Evolutionary conservation across 1,284 basidiomycete genomes (phyloP).

Genomic region (Microbotryum intermedium): DNA sequence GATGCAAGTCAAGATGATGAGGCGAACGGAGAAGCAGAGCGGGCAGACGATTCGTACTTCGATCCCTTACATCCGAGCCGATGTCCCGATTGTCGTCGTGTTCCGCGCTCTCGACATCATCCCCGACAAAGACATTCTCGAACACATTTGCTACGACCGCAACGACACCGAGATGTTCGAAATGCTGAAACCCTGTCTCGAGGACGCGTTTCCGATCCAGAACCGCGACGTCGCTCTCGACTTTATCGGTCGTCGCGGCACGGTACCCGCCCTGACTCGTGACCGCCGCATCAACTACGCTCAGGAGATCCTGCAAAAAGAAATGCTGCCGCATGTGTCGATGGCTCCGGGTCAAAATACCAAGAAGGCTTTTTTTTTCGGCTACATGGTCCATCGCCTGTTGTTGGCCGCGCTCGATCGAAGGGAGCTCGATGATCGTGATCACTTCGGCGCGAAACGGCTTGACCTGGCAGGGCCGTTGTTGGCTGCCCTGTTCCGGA

Average conservation of each 20-base stretch:
- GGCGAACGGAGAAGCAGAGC: conserved; percentile 29
- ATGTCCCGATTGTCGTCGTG: conserved; percentile 98
- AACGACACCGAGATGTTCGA: conserved; percentile 93
- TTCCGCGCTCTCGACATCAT: conserved; percentile 97
- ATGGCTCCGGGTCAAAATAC: conserved; percentile 93
- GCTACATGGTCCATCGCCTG: conserved; percentile 99
- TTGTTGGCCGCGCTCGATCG: conserved; percentile 87
- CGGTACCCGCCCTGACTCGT: conserved; percentile 82
- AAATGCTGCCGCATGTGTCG: conserved; percentile 96
- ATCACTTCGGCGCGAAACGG: conserved; percentile 98
- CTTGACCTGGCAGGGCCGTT: conserved; percentile 92
- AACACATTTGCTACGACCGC: conserved; percentile 97
- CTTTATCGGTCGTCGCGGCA: conserved; percentile 97
- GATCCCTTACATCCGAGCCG: conserved; percentile 95
- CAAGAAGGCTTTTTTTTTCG: conserved; percentile 99
- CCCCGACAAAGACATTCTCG: conserved; percentile 92
- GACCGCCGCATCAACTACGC: conserved; percentile 92
- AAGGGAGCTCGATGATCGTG: conserved; percentile 94
- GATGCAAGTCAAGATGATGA: conserved; percentile 87
- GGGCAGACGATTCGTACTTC: conserved; percentile 95
- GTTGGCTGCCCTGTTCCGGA: conserved; percentile 89
- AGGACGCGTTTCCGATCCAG: conserved; percentile 97
- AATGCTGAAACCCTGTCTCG: conserved; percentile 97
- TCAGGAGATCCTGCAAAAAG: conserved; percentile 96
- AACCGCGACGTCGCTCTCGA: conserved; percentile 91